These are phyloP conservation scores for Diaporthe sp. DNA, from an alignment of 2,329 filamentous ascomycete species.

Conservation along the genomic window DNA sequence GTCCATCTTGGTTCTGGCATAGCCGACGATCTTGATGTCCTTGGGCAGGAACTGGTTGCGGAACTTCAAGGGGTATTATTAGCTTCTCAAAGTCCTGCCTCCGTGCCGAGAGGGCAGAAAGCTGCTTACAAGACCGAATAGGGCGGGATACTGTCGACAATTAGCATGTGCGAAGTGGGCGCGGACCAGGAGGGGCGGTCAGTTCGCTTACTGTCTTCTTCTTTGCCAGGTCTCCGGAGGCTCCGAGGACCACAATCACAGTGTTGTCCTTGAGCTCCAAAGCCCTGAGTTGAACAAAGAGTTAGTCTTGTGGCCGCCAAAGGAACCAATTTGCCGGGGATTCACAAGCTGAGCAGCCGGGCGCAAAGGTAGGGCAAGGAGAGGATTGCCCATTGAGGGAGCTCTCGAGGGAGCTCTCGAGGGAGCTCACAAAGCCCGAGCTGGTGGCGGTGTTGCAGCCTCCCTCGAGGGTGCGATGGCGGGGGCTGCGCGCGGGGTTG, in stretches of 20 bases:
- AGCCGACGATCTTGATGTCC: conserved; percentile 96
- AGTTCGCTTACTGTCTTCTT: conserved; percentile 89
- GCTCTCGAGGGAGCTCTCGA: conserved; percentile 23
- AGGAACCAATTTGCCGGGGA: background rate
- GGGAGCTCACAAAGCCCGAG: conserved; percentile 20
- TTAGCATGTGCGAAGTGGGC: conserved; percentile 47
- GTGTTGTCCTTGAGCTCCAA: conserved; percentile 99
- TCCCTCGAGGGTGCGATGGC: conserved; percentile 28
- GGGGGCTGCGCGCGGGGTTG: conserved; percentile 38
- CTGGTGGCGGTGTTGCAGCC: conserved; percentile 16
- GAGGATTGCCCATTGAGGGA: background rate
- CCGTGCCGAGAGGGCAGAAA: conserved; percentile 32
- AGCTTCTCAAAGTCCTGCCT: conserved; percentile 31
- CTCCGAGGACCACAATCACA: conserved; percentile 94
- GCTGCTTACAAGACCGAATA: conserved; percentile 92
- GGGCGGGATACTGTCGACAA: conserved; percentile 83
- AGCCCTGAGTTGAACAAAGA: conserved; percentile 66
- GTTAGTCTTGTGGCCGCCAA: conserved; percentile 55
- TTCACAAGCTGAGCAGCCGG: background rate
- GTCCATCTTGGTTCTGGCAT: conserved; percentile 99
- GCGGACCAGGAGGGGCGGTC: conserved; percentile 41
- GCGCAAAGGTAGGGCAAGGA: background rate
- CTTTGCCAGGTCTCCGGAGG: conserved; percentile 97
- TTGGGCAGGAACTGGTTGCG: conserved; percentile 99
- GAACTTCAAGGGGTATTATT: conserved; percentile 72